A percentile compares a stretch with the other conserved stretches of the same genome.
Conservation (phyloP, 2,329 filamentous ascomycete species). For the Trichoderma sp. region DNA sequence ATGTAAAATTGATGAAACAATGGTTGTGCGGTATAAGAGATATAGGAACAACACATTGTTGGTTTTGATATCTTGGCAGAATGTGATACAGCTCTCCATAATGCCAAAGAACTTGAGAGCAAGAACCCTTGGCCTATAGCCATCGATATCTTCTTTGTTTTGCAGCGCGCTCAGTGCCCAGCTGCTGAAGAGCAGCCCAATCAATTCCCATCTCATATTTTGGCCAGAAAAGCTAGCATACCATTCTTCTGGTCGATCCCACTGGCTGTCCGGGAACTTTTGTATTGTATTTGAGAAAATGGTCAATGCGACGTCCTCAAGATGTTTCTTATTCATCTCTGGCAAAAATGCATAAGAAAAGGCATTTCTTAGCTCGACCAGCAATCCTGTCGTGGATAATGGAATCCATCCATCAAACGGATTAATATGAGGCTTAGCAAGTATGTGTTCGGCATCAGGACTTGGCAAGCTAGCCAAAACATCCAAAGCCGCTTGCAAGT, state of each 20-base stretch:
- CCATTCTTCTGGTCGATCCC: not conserved
- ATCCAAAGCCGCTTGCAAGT: not conserved
- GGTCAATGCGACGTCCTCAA: not conserved
- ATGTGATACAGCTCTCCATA: not conserved
- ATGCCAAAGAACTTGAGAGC: not conserved
- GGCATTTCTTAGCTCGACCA: not conserved
- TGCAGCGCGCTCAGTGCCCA: not conserved
- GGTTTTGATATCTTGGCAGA: not conserved
- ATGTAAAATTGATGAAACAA: not conserved
- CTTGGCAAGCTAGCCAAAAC: not conserved
- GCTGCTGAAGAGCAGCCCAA: slow-evolving; percentile 10
- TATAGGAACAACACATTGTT: not conserved
- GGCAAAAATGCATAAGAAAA: not conserved
- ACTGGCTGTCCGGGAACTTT: not conserved
- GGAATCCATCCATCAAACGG: not conserved
- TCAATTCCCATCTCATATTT: not conserved
- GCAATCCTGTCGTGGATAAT: not conserved
- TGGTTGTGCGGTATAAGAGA: not conserved
- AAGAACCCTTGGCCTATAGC: not conserved
- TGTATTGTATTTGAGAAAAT: slow-evolving; percentile 1
- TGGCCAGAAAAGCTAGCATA: not conserved
- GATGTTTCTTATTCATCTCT: not conserved
- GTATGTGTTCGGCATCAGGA: not conserved
- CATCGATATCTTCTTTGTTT: not conserved
- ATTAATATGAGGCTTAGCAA: not conserved